These are phyloP conservation scores for Aspergillus proliferans DNA, from an alignment of 2,329 filamentous ascomycete species.

Conservation along the genomic window DNA sequence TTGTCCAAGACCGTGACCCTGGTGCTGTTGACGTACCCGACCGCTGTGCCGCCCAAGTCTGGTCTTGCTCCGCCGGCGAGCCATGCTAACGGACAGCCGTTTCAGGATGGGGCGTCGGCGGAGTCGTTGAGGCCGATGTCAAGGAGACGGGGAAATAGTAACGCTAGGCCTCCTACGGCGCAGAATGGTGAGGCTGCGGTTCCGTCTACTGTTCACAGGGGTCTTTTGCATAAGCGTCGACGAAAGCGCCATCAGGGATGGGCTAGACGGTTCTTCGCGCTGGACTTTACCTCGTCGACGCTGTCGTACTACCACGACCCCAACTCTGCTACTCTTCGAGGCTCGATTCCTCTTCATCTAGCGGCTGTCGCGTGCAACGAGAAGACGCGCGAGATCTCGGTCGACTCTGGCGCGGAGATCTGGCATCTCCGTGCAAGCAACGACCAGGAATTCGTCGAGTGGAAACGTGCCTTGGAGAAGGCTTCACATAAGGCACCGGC, in stretches of 20 bases:
- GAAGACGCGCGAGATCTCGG: slow-evolving; percentile 81
- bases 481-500: slow-evolving; percentile 61
- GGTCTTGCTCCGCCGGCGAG: slow-evolving; percentile 39
- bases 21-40: slow-evolving; percentile 88
- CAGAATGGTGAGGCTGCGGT: slow-evolving; percentile 20
- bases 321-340: slow-evolving; percentile 84
- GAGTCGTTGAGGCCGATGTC: slow-evolving; percentile 45
- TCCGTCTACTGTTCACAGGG: slow-evolving; percentile 63
- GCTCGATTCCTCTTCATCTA: slow-evolving; percentile 84
- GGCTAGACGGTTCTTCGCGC: slow-evolving; percentile 86
- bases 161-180: slow-evolving; percentile 19
- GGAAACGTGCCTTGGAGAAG: slow-evolving; percentile 78
- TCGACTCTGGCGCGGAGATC: slow-evolving; percentile 93
- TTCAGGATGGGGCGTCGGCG: slow-evolving; percentile 42
- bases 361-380: slow-evolving; percentile 89
- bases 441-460: slow-evolving; percentile 76
- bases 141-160: slow-evolving; percentile 25
- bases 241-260: slow-evolving; percentile 92
- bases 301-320: slow-evolving; percentile 95
- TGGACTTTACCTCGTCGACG: slow-evolving; percentile 90
- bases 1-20: slow-evolving; percentile 92
- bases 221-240: slow-evolving; percentile 78
- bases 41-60: slow-evolving; percentile 50
- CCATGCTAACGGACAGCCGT: slow-evolving; percentile 34
- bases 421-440: slow-evolving; percentile 88